Base-by-base conservation (phyloP, 2,329 filamentous ascomycete genomes). In the Aspergillus phoenicis region DNA sequence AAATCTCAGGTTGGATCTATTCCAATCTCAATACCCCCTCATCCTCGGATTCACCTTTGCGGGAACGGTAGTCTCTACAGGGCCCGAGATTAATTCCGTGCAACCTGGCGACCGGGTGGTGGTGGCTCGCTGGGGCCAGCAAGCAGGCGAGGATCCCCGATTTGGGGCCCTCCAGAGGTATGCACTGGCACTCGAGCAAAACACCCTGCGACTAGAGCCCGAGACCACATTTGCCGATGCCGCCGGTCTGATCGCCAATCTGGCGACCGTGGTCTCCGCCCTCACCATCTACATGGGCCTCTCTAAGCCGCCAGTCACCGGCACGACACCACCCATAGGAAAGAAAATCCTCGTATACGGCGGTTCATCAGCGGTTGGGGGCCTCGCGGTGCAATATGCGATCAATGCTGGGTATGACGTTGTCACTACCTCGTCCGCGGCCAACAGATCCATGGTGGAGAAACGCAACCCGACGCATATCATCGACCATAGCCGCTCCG, bases 91-190 rank as follows among this genome's bases (percentile, higher is more conserved):
- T 13, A 48, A 28, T 36, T n/a, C 45, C 1, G 20, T 67, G 24
- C 59, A 64, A n/a, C 13, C 38, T 3, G 67, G 67, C 15, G 63
- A 69, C 28, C 53, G 59, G 6, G 56, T 65, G 4, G 62, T 61
- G 15, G 59, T 58, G 8, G 39, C 52, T 15, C 61, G 64, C 24
- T 52, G 52, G 30, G 62, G 60, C 39, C 28, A 38, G 22, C 51
- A 53, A 7, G 59, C 47, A 11, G 52, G 52, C n/a, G 11, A 13
- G 11, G 61, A 68, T 48, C 51, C 24, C 8, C 57, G 55, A 30
- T 66, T 66, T 52, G 65, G 66, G 2, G 62, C 65, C 2, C 66
- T 56, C 43, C 68, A 70, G 38, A 64, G 61, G 52, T 70, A 68
- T 1, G 51, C 63, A n/a, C 52, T 66, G 1, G 64, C 61, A 7